Conservation (phyloP, 805 yeast genomes). For the Myxozyma kluyveri region DNA sequence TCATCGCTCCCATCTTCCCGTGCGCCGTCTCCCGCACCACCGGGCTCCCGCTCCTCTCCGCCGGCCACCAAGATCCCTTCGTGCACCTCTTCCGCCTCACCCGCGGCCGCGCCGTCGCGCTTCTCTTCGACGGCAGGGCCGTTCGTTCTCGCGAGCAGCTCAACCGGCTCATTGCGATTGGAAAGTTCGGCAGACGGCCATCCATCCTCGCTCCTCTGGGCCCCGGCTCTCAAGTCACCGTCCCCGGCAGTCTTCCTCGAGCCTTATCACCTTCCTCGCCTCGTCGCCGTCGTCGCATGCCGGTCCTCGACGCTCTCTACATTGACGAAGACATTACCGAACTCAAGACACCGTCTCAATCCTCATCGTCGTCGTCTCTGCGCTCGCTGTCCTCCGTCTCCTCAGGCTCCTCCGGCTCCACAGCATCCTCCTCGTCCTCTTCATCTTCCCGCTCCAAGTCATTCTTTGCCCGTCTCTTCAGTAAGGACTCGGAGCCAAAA, state of each 20-base stretch:
- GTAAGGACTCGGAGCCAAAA: slow-evolving; percentile 3
- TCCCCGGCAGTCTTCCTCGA: too few relatives aligned
- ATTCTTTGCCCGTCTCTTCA: slow-evolving; percentile 3
- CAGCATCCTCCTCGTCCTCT: slow-evolving; percentile 4
- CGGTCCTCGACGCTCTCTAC: slow-evolving; percentile 22
- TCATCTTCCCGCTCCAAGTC: slow-evolving; percentile 3
- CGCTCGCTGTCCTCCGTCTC: slow-evolving; percentile 4
- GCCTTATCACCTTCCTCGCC: background rate
- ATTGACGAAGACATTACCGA: background rate
- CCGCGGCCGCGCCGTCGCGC: slow-evolving; percentile 16
- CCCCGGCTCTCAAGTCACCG: background rate
- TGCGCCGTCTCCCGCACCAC: slow-evolving; percentile 26
- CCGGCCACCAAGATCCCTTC: slow-evolving; percentile 15
- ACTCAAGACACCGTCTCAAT: background rate
- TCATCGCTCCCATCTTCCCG: slow-evolving; percentile 14
- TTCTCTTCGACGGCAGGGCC: slow-evolving; percentile 19
- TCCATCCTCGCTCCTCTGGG: slow-evolving; percentile 4
- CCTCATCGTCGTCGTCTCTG: background rate
- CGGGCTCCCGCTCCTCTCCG: slow-evolving; percentile 19
- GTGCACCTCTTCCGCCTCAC: slow-evolving; percentile 7
- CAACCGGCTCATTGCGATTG: slow-evolving; percentile 24
- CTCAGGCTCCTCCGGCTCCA: slow-evolving; percentile 9
- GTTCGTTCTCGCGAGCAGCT: slow-evolving; percentile 25
- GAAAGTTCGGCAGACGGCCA: slow-evolving; percentile 21
- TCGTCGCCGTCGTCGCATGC: slow-evolving; percentile 7